Evolutionary conservation across 2,329 filamentous ascomycete species (phyloP), one percentile per base, ranked within the genome.

Genomic region (Colletotrichum sp.): DNA sequence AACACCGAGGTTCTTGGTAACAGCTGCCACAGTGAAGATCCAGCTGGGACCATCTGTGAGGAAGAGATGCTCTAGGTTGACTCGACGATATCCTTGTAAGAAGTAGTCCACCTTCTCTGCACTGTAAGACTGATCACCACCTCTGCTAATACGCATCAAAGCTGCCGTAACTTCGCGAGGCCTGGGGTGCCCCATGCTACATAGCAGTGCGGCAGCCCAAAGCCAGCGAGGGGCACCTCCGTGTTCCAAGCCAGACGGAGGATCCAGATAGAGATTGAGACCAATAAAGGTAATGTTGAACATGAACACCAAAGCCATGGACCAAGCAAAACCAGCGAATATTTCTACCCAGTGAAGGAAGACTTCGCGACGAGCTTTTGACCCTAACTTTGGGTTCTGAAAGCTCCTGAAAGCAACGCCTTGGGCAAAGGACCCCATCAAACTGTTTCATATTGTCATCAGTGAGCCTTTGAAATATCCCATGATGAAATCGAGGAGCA

Each of bases 101-200:
- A 66, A 66, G 36, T 28, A 66, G 5, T 43, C 36, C 16, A 52
- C 63, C 16, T 66, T 43, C 36, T 66, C 36, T 18, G 36, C 36
- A 16, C 63, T 66, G 24, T 66, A 48, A 3, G 21, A n/a, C 5
- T 30, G 15, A 28, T 66, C 21, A 18, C 63, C 63, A 18, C 63
- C 63, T 48, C 63, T 43, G 24, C 63, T 66, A 5, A 52, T 48
- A 4, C 36, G 34, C 36, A 52, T 66, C 36, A 66, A 48, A 18
- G 63, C 63, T 13, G 36, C 63, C 9, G 63, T 66, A 18, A 66
- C 63, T 39, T 66, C 36, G n/a, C 63, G 63, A 18, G 63, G 63
- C 8, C 36, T 24, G 7, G 36, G 63, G 18, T 66, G 63, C 2
- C 63, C 36, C 36, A 66, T 21, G 26, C 36, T 30, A 13, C 36